Evolutionary conservation across 1,284 basidiomycete genomes (phyloP), one percentile per base, ranked within the genome.

Genomic region (Melampsora americana): DNA sequence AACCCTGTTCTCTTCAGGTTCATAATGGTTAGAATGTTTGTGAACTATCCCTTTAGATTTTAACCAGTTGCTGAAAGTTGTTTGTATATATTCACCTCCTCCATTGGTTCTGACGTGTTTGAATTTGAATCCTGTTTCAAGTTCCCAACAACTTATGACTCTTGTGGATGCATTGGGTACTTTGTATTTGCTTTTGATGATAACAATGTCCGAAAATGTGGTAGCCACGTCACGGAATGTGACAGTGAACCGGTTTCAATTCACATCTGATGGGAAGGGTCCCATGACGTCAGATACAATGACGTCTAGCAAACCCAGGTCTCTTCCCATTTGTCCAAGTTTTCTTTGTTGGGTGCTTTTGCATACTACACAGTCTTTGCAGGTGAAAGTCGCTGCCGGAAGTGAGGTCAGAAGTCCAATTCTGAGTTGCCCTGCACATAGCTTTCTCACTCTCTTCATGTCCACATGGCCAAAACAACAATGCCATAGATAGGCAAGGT

Each of bases 291-390:
- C n/a, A n/a, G n/a, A n/a, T n/a, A n/a, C n/a, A n/a, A n/a, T n/a
- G n/a, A n/a, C n/a, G n/a, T n/a, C n/a, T n/a, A n/a, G n/a, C n/a
- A n/a, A n/a, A n/a, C n/a, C n/a, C n/a, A n/a, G n/a, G n/a, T n/a
- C n/a, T n/a, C n/a, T n/a, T n/a, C n/a, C n/a, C n/a, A n/a, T n/a
- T n/a, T n/a, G n/a, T n/a, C n/a, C n/a, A n/a, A n/a, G 69, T 5
- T 42, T 44, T n/a, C 56, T 3, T 6, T 5, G 5, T 0, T 20
- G 32, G 11, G 32, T 60, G 28, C 28, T 65, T 42, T 72, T 72
- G 61, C 44, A 53, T 23, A 50, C 16, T 14, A 65, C 20, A 23
- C 39, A 72, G 42, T 46, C 61, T n/a, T 72, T 32, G 26, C 70
- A 72, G 11, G 48, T 59, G 61, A 70, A 61, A 28, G 46, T n/a